phyloP scores from a whole-genome alignment of 169 alveolate genomes.

The Eimeria mitis region DNA sequence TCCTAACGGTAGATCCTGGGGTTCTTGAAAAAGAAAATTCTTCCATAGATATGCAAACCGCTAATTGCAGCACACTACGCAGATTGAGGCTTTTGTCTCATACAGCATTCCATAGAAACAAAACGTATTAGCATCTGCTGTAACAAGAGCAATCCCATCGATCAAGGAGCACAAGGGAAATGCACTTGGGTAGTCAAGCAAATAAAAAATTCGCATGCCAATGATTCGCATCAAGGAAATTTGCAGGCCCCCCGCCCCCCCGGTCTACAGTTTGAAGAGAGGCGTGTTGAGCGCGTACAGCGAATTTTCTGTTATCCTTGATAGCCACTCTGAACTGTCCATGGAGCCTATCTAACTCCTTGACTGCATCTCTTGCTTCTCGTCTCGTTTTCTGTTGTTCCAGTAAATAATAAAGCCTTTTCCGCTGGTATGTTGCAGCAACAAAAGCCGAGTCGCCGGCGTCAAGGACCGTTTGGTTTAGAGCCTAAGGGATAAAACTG shows the following conservation, averaged over 20 bases:
- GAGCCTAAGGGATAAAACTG: conserved; percentile 16
- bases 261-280: not conserved
- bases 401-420: conserved; percentile 42
- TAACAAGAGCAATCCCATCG: not conserved
- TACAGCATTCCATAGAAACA: not conserved
- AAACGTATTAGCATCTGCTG: not conserved
- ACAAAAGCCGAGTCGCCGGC: conserved; percentile 61
- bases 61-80: not conserved
- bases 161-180: not conserved
- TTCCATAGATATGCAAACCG: not conserved
- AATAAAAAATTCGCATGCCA: too few species aligned
- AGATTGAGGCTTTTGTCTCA: not conserved
- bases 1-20: too few species aligned
- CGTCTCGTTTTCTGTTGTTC: conserved; percentile 56
- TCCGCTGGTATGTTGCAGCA: conserved; percentile 48
- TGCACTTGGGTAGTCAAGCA: not conserved
- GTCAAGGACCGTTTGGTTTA: conserved; percentile 59
- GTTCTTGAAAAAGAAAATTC: not conserved
- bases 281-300: conserved; percentile 17
- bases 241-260: too few species aligned
- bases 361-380: conserved; percentile 58
- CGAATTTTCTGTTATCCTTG: conserved; percentile 15
- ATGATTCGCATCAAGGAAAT: too few species aligned
- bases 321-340: conserved; percentile 39
- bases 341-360: conserved; percentile 39